These are phyloP conservation scores for Aspergillus glaucus DNA, from an alignment of 2,329 filamentous ascomycete genomes.

Conservation along the genomic window DNA sequence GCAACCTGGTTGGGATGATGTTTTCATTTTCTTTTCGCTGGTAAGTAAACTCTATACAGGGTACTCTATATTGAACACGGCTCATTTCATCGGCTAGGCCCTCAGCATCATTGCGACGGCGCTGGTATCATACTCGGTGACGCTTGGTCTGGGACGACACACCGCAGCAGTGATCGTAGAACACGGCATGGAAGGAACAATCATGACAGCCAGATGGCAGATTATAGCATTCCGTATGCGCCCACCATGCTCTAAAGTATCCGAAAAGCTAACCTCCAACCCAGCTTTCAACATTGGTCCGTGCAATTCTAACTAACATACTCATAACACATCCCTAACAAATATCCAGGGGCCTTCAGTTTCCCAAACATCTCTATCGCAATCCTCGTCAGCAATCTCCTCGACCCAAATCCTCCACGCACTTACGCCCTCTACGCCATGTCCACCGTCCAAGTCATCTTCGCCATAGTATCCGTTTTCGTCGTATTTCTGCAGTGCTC, in stretches of 20 bases:
- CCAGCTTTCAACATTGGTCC: conserved; percentile 20
- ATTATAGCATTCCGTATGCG: conserved; percentile 19
- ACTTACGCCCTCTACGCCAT: conserved; percentile 14
- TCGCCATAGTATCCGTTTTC: conserved; percentile 18
- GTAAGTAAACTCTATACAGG: conserved; percentile 5
- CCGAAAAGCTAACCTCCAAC: background rate
- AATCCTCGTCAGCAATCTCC: conserved; percentile 18
- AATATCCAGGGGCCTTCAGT: conserved; percentile 13
- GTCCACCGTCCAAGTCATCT: conserved; percentile 17
- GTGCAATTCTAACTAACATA: background rate
- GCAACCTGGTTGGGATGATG: conserved; percentile 22
- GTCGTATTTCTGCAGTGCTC: conserved; percentile 21
- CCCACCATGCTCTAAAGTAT: background rate
- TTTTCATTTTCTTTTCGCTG: conserved; percentile 24
- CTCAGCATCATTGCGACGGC: conserved; percentile 21
- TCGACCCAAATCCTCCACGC: conserved; percentile 18
- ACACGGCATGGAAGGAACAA: conserved; percentile 13
- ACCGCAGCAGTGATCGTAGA: conserved; percentile 19
- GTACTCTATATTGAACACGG: background rate
- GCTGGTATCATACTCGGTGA: conserved; percentile 19
- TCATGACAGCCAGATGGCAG: conserved; percentile 17
- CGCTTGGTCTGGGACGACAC: conserved; percentile 20
- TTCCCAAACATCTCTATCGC: conserved; percentile 25
- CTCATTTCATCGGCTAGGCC: conserved; percentile 5
- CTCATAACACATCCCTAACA: background rate